These are phyloP conservation scores for Penicillium soppii DNA, from an alignment of 495 filamentous ascomycete species.

Conservation along the genomic window DNA sequence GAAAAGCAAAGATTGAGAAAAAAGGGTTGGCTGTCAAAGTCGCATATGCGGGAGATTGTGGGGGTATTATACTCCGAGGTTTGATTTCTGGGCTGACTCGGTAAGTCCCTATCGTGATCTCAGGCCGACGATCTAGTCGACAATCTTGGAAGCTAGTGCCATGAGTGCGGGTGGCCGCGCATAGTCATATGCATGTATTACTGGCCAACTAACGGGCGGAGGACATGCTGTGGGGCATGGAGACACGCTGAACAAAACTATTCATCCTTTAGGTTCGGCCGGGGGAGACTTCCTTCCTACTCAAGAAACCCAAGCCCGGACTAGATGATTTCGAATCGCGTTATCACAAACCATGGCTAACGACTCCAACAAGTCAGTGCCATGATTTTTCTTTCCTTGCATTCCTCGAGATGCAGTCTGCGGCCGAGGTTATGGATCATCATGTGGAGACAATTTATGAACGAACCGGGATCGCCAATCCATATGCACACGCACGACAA, in stretches of 20 bases:
- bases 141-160: background rate
- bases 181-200: conserved; percentile 15
- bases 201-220: conserved; percentile 7
- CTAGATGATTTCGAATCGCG: no score
- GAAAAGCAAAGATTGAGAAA: background rate
- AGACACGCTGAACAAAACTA: background rate
- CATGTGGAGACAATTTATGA: background rate
- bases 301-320: background rate
- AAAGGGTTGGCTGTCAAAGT: conserved; percentile 3
- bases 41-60: conserved; percentile 6
- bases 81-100: background rate
- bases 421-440: background rate
- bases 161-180: conserved; percentile 6
- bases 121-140: background rate
- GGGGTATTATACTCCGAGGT: conserved; percentile 13
- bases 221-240: conserved; percentile 6
- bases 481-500: background rate
- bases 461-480: background rate
- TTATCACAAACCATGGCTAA: no score
- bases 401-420: background rate
- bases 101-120: conserved; percentile 5
- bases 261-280: background rate
- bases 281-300: background rate
- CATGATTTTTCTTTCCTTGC: no score
- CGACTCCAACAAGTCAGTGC: no score